Percentiles rank a stretch among this genome's conserved stretches.
Evolutionary conservation across 2,329 filamentous ascomycete species (phyloP).

Genomic region (Lachnellula hyalina): DNA sequence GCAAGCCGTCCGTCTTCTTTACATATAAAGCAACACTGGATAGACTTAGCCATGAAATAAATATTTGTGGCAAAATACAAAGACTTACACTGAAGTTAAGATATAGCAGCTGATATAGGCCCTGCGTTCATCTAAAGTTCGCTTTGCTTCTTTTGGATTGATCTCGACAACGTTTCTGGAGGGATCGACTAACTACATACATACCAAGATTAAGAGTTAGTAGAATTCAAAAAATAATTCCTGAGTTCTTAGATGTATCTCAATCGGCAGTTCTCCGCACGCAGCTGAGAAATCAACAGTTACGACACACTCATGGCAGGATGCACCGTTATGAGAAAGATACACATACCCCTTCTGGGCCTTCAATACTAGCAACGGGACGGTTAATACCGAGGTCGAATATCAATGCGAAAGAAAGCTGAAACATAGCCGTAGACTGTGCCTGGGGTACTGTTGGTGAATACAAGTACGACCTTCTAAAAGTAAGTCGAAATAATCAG

Average conservation of each 20-base stretch:
- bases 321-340: too few relatives aligned
- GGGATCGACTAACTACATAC: constrained; percentile 2
- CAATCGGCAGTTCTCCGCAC: too few relatives aligned
- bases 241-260: too few relatives aligned
- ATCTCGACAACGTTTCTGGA: constrained; percentile 1
- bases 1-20: constrained; percentile 17
- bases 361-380: constrained; percentile 12
- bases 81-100: constrained; percentile 15
- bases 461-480: constrained; percentile 15
- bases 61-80: not conserved
- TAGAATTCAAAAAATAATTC: too few relatives aligned
- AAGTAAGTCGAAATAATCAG: not conserved
- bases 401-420: constrained; percentile 15
- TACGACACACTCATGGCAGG: too few relatives aligned
- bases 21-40: constrained; percentile 11
- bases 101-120: constrained; percentile 17
- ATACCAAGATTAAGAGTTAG: not conserved
- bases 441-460: constrained; percentile 10
- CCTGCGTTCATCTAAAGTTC: constrained; percentile 18
- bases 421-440: constrained; percentile 16
- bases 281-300: too few relatives aligned
- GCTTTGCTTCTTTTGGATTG: constrained; percentile 9
- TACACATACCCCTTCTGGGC: not conserved
- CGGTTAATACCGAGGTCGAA: constrained; percentile 21
- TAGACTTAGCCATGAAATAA: not conserved